Percentiles rank a stretch among this genome's conserved stretches.
phyloP scores from a whole-genome alignment of 257 asterid genomes.

The Misopates orontium region DNA sequence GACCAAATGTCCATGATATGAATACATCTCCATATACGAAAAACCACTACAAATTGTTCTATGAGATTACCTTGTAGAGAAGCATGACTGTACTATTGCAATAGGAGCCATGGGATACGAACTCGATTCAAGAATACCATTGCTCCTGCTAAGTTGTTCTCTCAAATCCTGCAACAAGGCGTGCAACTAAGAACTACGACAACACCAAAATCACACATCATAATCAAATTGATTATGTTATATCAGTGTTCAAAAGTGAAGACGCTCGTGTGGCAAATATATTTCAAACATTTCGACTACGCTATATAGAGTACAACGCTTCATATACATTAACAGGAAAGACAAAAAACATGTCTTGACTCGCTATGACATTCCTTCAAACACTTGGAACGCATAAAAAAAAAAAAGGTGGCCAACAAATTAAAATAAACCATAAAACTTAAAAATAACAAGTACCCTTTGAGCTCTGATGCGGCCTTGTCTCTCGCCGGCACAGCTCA shows the following conservation, averaged over 20 bases:
- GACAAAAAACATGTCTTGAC: neutral
- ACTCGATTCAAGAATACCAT: constrained; percentile 36
- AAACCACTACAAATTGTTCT: neutral
- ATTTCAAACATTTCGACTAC: neutral
- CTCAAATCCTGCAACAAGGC: constrained; percentile 58
- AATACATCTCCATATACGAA: neutral
- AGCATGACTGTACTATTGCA: constrained; percentile 73
- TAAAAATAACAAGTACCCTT: constrained; percentile 39
- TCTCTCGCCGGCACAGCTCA: constrained; percentile 81
- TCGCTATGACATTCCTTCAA: constrained; percentile 4
- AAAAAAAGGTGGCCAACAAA: neutral
- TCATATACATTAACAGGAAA: neutral
- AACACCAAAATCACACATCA: neutral
- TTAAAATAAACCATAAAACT: neutral
- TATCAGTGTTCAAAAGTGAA: neutral
- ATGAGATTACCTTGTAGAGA: constrained; percentile 72
- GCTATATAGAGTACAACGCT: neutral
- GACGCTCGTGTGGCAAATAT: constrained; percentile 6
- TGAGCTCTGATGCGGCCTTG: constrained; percentile 95
- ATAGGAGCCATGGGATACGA: constrained; percentile 90
- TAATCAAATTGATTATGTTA: neutral
- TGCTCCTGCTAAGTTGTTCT: constrained; percentile 52
- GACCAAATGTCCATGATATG: neutral
- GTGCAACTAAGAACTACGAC: neutral
- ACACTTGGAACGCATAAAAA: neutral